phyloP scores from a whole-genome alignment of 192 early-diverging fungal species.

The Podila verticillata region DNA sequence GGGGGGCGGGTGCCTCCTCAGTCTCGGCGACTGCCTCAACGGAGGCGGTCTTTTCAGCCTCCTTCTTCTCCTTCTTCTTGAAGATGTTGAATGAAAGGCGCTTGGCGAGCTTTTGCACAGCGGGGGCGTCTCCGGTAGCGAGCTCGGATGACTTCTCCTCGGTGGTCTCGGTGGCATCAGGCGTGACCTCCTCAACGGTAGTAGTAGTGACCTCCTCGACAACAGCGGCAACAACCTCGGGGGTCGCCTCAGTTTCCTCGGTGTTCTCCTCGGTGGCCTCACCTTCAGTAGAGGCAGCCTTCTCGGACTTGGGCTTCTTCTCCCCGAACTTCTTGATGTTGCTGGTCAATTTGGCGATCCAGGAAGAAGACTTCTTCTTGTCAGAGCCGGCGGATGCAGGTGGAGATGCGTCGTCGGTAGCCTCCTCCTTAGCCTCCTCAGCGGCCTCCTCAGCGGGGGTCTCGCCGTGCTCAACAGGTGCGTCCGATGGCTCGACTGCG shows the following conservation, averaged over 20 bases:
- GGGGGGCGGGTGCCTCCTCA: not conserved
- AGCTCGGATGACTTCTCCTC: not conserved
- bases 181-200: too few species aligned
- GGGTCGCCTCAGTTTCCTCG: not conserved
- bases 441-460: not conserved
- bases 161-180: not conserved
- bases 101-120: not conserved
- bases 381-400: not conserved
- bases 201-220: not conserved
- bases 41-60: not conserved
- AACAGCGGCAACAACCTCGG: not conserved
- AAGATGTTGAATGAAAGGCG: slow-evolving; percentile 2
- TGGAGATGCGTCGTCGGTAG: slow-evolving; percentile 1
- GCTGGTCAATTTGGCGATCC: slow-evolving; percentile 9
- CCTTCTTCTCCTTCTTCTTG: slow-evolving; percentile 1
- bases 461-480: slow-evolving; percentile 1
- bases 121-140: not conserved
- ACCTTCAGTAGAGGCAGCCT: not conserved
- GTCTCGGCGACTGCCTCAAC: not conserved
- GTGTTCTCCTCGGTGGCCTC: not conserved
- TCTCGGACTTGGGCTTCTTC: slow-evolving; percentile 1
- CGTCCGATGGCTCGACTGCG: slow-evolving; percentile 7
- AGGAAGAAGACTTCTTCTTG: not conserved
- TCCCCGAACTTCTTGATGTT: slow-evolving; percentile 3
- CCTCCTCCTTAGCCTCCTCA: not conserved